A percentile compares a stretch with the other conserved stretches of the same genome.
Evolutionary conservation across 257 asterid genomes (phyloP).

Genomic region (Anisodus tanguticus): DNA sequence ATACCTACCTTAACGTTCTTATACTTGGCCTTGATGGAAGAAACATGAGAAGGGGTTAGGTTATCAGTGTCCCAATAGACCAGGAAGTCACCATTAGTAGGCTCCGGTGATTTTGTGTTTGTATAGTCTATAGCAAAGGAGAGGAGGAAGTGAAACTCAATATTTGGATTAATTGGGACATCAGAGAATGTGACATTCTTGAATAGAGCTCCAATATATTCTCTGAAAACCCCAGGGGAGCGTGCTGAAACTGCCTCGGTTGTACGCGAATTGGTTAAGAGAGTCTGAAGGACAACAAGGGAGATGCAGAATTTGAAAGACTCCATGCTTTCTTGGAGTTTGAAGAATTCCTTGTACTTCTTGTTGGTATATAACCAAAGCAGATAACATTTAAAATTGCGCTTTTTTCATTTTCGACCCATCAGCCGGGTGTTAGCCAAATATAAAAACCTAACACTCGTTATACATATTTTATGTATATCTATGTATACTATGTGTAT

Average conservation of each 20-base stretch:
- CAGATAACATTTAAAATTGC: not conserved
- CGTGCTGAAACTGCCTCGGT: conserved; percentile 35
- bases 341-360: conserved; percentile 18
- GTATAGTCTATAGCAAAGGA: conserved; percentile 77
- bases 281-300: conserved; percentile 39
- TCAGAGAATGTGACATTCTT: conserved; percentile 55
- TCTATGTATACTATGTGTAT: no score
- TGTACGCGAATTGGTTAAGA: conserved; percentile 24
- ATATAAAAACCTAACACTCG: no score
- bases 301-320: conserved; percentile 38
- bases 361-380: not conserved
- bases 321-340: conserved; percentile 41
- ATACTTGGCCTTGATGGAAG: conserved; percentile 57
- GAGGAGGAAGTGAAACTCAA: conserved; percentile 70
- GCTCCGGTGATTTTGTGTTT: conserved; percentile 41
- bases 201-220: conserved; percentile 65
- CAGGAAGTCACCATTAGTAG: conserved; percentile 63
- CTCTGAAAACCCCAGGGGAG: conserved; percentile 60
- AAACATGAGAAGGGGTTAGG: conserved; percentile 60
- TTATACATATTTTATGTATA: no score
- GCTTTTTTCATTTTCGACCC: no score
- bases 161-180: conserved; percentile 46
- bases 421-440: no score
- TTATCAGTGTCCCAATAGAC: conserved; percentile 62
- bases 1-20: conserved; percentile 65